Percentiles rank a stretch among this genome's conserved stretches.
Conservation (phyloP, 192 early-diverging fungal genomes). For the Piromyces finnis region DNA sequence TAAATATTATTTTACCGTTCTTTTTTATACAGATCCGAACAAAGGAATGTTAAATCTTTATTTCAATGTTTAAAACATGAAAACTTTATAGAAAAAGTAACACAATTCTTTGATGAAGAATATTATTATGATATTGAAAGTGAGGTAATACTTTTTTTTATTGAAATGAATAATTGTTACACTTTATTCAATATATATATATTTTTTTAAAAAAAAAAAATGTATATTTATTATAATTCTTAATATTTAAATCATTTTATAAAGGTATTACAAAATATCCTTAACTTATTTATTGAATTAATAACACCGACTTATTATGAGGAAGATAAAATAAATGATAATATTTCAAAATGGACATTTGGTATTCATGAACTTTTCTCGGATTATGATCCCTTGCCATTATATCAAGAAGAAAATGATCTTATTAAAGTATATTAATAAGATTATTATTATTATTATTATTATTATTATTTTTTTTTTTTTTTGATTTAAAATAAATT, state of each 20-base stretch:
- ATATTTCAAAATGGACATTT: not conserved
- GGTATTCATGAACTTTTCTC: not conserved
- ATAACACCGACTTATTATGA: not conserved
- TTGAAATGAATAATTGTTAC: too few relatives aligned
- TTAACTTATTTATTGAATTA: not conserved
- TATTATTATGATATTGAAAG: not conserved
- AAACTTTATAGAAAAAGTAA: not conserved
- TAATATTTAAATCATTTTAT: too few relatives aligned
- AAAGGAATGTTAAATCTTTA: not conserved
- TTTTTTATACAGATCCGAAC: not conserved
- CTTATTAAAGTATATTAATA: not conserved
- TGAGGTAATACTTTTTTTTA: too few relatives aligned
- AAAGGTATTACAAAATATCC: not conserved
- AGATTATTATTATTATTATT: too few relatives aligned
- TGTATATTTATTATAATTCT: too few relatives aligned
- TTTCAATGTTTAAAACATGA: not conserved
- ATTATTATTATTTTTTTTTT: too few relatives aligned
- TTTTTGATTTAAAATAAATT: too few relatives aligned
- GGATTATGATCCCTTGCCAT: not conserved
- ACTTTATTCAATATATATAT: too few relatives aligned
- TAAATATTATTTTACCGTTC: too few relatives aligned
- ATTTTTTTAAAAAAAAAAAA: too few relatives aligned
- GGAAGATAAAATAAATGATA: not conserved
- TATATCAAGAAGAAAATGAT: not conserved
- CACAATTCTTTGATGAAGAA: not conserved